Base-by-base conservation (phyloP, 208 protist genomes). In the Trypanosoma mega region DNA sequence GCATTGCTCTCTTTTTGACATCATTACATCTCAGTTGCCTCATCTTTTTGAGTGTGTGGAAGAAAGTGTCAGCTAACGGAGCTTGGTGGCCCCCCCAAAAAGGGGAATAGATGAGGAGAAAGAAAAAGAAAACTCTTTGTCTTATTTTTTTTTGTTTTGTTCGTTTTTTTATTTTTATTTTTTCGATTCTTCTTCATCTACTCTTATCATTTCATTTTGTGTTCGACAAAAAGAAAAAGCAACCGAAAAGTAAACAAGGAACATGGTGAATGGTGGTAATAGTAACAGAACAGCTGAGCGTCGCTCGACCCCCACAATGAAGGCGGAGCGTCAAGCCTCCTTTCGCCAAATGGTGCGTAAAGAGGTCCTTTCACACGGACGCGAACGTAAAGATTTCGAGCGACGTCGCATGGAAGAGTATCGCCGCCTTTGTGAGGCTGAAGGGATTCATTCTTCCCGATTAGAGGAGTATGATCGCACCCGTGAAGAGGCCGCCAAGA, bases 321-420 rank as follows among this genome's bases (percentile, higher is more conserved):
- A 80, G 57, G 74, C 90, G 7, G 90, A 96, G 54, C 76, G 82
- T 0, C 81, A 90, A 46, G 82, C 78, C 0, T 63, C 71, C 29
- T 96, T 96, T 68, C 74, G 72, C 0, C 78, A 81, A 23, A 83
- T 82, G 24, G 77, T 93, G 5, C 78, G 86, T 23, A 74, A 82
- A 41, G 65, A 72, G 0, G 70, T 79, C 20, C 60, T 96, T 0
- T 68, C 79, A 2, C 73, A 90, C 18, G 86, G 86, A 0, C 74
- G 84, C 7, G 75, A 83, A 20, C 52, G 77, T 45, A 93, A 87
- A 63, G 90, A 96, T 45, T 77, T 66, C 18, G 85, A 96, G 72
- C 68, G 84, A 1, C 76, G 68, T 0, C 73, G 90, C 16, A 96
- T 96, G 90, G 85, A 96, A 78, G 85, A 83, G 31, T 96, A 93